Conservation (phyloP, 1,284 basidiomycete genomes). For the Sanghuangporus sanghuang region DNA sequence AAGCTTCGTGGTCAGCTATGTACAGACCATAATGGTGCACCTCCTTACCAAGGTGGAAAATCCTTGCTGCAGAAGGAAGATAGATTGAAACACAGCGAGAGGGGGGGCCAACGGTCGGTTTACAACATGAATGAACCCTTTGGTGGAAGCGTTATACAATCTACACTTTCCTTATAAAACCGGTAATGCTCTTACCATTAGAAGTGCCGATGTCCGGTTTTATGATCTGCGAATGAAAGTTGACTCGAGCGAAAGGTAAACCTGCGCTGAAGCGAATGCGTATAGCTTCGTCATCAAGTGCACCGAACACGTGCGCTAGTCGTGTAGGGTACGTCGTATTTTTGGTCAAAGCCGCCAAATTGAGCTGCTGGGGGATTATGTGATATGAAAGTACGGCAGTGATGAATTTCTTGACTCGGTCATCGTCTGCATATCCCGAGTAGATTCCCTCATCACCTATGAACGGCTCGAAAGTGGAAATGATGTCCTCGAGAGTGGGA, state of each 20-base stretch:
- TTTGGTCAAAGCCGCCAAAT: slow-evolving; percentile 38
- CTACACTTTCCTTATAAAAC: background rate
- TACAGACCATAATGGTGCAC: slow-evolving; percentile 2
- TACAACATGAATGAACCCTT: slow-evolving; percentile 56
- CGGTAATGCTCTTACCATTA: slow-evolving; percentile 41
- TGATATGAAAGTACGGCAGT: slow-evolving; percentile 60
- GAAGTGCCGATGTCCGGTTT: slow-evolving; percentile 42
- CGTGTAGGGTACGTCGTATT: slow-evolving; percentile 60
- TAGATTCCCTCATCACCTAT: slow-evolving; percentile 3
- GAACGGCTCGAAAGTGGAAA: background rate
- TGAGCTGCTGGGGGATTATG: slow-evolving; percentile 44
- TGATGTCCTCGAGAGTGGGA: slow-evolving; percentile 14
- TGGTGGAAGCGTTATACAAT: background rate
- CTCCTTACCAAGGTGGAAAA: slow-evolving; percentile 50
- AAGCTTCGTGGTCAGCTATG: background rate
- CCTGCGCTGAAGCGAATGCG: slow-evolving; percentile 46
- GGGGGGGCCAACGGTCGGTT: slow-evolving; percentile 60
- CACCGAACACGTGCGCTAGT: slow-evolving; percentile 46
- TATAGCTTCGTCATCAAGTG: slow-evolving; percentile 46
- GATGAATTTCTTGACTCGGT: slow-evolving; percentile 49
- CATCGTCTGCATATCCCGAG: slow-evolving; percentile 33
- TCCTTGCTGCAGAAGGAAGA: slow-evolving; percentile 48
- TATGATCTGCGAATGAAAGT: slow-evolving; percentile 50
- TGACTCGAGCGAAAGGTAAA: slow-evolving; percentile 40
- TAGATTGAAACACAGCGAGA: slow-evolving; percentile 51